phyloP scores from a whole-genome alignment of 108 stramenopile species.

The Chaetoceros tenuissimus region DNA sequence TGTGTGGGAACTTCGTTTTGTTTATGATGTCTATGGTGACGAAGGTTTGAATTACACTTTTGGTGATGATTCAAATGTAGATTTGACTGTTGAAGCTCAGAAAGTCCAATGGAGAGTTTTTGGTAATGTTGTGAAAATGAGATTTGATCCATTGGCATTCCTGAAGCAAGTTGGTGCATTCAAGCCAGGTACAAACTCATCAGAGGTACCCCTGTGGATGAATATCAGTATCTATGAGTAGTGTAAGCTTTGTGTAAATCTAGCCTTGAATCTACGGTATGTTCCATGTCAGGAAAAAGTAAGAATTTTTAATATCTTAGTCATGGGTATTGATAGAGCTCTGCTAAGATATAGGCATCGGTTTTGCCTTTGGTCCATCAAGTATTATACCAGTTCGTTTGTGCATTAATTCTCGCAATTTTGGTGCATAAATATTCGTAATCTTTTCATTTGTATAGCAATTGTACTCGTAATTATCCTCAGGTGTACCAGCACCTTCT shows the following conservation, averaged over 20 bases:
- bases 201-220: no score
- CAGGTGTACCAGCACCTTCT: slow-evolving; percentile 17
- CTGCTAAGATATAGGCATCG: no score
- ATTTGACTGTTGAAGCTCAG: neutral
- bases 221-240: no score
- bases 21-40: neutral
- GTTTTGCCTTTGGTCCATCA: no score
- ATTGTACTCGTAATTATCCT: slow-evolving; percentile 52
- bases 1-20: neutral
- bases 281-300: no score
- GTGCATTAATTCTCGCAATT: slow-evolving; percentile 30
- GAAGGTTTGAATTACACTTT: neutral
- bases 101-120: neutral
- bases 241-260: no score
- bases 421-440: slow-evolving; percentile 36
- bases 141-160: neutral
- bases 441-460: slow-evolving; percentile 48
- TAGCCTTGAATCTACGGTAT: no score
- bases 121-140: neutral
- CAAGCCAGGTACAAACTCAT: no score
- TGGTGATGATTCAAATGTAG: neutral
- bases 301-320: no score
- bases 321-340: no score
- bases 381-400: no score
- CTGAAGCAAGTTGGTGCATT: neutral